phyloP scores from a whole-genome alignment of 208 protist genomes.

The Trypanosoma platydactyli region DNA sequence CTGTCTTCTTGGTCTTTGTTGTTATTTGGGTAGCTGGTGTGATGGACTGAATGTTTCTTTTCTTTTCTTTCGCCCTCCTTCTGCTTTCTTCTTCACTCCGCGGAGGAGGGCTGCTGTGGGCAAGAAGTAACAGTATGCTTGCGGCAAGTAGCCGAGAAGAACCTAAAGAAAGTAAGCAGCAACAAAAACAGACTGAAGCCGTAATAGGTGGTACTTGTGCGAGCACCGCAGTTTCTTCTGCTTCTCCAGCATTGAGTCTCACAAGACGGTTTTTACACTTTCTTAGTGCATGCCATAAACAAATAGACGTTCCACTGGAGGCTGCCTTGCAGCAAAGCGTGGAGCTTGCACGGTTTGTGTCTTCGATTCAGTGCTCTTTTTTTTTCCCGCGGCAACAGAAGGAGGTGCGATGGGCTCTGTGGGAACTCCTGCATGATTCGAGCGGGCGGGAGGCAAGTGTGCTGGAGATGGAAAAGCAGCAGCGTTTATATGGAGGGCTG shows the following conservation, averaged over 20 bases:
- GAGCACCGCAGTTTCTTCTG: not conserved
- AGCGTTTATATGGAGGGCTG: conserved; percentile 11
- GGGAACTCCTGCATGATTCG: conserved; percentile 20
- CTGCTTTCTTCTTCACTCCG: not conserved
- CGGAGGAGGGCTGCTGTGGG: not conserved
- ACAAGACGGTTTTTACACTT: conserved; percentile 18
- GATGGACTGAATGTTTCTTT: conserved; percentile 8
- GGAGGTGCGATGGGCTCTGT: conserved; percentile 27
- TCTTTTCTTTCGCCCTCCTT: conserved; percentile 1
- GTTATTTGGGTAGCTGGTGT: not conserved
- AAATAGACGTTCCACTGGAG: conserved; percentile 25
- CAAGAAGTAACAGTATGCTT: conserved; percentile 5
- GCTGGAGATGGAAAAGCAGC: conserved; percentile 15
- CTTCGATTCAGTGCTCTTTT: not conserved
- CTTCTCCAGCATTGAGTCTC: not conserved
- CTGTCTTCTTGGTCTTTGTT: no score
- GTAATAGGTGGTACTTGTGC: not conserved
- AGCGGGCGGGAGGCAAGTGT: conserved; percentile 9
- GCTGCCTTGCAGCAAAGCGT: conserved; percentile 14
- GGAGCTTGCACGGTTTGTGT: conserved; percentile 26
- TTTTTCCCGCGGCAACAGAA: conserved; percentile 25
- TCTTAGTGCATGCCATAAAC: conserved; percentile 11
- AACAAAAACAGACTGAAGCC: not conserved
- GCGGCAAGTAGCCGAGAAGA: conserved; percentile 4
- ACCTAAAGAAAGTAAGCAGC: conserved; percentile 20